Percentiles rank a stretch among this genome's conserved stretches.
phyloP scores from a whole-genome alignment of 306 rosid species.

The Vigna trinervia region DNA sequence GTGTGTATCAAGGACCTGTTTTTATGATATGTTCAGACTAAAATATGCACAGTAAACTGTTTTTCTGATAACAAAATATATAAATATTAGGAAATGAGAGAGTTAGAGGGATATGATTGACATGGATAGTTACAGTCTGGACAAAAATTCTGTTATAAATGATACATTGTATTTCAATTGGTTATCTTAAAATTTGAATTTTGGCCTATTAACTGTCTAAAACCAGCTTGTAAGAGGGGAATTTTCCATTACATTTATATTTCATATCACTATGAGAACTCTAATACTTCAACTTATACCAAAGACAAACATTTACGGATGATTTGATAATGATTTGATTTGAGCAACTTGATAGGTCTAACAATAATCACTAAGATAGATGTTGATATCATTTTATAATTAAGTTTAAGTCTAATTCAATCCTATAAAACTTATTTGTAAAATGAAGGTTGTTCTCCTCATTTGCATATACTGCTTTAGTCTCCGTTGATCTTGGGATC shows the following conservation, averaged over 20 bases:
- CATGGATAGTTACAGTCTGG: background rate
- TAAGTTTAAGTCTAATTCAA: no score
- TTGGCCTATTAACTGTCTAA: background rate
- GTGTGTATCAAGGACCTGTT: background rate
- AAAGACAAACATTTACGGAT: background rate
- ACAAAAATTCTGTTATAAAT: background rate
- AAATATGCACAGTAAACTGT: background rate
- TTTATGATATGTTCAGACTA: conserved; percentile 1
- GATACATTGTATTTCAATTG: background rate
- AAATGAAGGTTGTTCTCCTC: no score
- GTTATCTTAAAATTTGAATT: background rate
- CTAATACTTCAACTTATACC: background rate
- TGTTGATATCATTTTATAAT: no score
- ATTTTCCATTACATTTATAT: no score
- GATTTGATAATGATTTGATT: no score
- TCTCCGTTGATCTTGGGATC: background rate
- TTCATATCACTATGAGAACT: no score
- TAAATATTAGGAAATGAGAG: background rate
- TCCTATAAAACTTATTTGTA: no score
- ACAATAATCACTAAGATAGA: no score
- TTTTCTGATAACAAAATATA: background rate
- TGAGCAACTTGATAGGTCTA: background rate
- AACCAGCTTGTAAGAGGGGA: no score
- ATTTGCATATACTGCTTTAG: background rate
- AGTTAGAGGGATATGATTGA: conserved; percentile 8